Conservation (phyloP, 495 filamentous ascomycete genomes). For the Neurospora sp. region DNA sequence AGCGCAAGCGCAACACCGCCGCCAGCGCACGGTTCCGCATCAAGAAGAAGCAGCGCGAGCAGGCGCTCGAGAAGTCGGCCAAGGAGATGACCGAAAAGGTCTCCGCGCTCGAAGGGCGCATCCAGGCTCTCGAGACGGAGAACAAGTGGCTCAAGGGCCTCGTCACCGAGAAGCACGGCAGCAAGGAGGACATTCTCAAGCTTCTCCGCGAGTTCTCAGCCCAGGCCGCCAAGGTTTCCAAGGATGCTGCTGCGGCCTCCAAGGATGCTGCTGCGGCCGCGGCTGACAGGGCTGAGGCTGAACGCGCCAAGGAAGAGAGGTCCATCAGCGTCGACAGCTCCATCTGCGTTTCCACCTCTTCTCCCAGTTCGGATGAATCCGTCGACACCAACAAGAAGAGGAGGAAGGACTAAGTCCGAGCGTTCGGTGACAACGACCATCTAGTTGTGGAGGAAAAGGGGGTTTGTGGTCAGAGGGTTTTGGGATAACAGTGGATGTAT, state of each 20-base stretch:
- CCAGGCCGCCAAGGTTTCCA: constrained; percentile 4
- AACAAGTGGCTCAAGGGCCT: constrained; percentile 95
- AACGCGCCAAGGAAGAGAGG: constrained; percentile 3
- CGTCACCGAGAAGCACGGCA: constrained; percentile 81
- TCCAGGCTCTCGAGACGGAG: constrained; percentile 83
- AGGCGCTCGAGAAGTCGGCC: constrained; percentile 78
- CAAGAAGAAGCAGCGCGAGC: constrained; percentile 99
- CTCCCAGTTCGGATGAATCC: not conserved
- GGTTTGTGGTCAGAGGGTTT: not conserved
- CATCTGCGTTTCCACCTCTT: constrained; percentile 4
- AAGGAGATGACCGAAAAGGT: constrained; percentile 90
- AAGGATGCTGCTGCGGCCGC: not conserved
- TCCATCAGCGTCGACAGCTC: constrained; percentile 1
- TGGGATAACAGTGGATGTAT: constrained; percentile 5
- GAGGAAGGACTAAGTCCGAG: constrained; percentile 7
- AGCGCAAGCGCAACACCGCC: constrained; percentile 91
- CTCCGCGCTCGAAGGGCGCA: constrained; percentile 62
- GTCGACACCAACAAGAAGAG: constrained; percentile 1
- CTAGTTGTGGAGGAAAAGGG: not conserved
- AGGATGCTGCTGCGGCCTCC: not conserved
- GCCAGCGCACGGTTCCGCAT: constrained; percentile 90
- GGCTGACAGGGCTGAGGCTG: not conserved
- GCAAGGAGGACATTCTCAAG: constrained; percentile 38
- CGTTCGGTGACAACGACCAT: not conserved
- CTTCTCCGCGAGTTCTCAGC: constrained; percentile 32